A percentile compares a stretch with the other conserved stretches of the same genome.
phyloP scores from a whole-genome alignment of 2,329 filamentous ascomycete species.

The Sporothrix mexicana region DNA sequence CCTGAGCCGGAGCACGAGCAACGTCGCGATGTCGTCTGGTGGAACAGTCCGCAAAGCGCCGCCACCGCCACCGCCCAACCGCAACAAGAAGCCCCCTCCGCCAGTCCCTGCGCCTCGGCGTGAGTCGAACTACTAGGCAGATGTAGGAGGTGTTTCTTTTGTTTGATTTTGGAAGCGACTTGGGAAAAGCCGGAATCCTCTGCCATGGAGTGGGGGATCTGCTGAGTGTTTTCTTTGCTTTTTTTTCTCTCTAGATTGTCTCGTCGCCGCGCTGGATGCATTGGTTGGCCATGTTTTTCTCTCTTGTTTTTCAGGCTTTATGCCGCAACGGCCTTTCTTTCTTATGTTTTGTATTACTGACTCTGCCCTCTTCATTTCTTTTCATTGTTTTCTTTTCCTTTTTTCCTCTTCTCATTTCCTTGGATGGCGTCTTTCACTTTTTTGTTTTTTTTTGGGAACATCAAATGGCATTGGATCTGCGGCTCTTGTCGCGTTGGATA shows the following conservation, averaged over 20 bases:
- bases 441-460: background rate
- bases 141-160: background rate
- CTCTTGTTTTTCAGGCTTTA: background rate
- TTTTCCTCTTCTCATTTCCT: background rate
- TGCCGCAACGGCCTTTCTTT: conserved; percentile 4
- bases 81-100: conserved; percentile 61
- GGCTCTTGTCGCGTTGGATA: background rate
- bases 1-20: conserved; percentile 55
- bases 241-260: conserved; percentile 1
- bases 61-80: conserved; percentile 54
- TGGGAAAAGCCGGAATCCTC: background rate
- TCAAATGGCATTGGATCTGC: conserved; percentile 12
- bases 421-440: conserved; percentile 16
- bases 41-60: conserved; percentile 48
- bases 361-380: background rate
- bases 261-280: conserved; percentile 17
- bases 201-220: background rate
- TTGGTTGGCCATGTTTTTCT: background rate
- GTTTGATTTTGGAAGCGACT: conserved; percentile 3
- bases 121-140: conserved; percentile 24
- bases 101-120: conserved; percentile 51
- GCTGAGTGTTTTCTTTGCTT: background rate
- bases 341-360: conserved; percentile 19
- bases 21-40: conserved; percentile 37
- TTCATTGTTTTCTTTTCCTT: conserved; percentile 1